Base-by-base conservation (phyloP, 1,139 yeast genomes). In the Zhuliangozyma blackwelliae region DNA sequence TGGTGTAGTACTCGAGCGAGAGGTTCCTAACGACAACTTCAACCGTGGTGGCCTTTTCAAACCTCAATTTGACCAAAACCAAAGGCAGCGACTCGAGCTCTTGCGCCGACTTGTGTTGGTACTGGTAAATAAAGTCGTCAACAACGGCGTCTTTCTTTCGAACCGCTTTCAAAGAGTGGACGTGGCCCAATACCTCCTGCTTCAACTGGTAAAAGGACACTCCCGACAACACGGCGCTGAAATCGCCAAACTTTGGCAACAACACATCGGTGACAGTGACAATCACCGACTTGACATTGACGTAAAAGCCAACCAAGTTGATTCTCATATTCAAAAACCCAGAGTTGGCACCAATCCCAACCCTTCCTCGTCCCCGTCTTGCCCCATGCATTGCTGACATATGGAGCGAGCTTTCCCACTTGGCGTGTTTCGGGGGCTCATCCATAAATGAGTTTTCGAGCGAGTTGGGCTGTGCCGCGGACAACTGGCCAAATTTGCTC, bases 1-100 rank as follows among this genome's bases (percentile, higher is more conserved):
- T 53, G 0, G 87, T 75, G 48, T 75, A 72, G 43, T 79, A 79
- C 29, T 76, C 77, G 3, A 80, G 16, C 12, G 62, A 42, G 10
- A 73, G 40, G 38, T 76, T 73, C 32, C 72, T 60, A n/a, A 77
- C 43, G 20, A 65, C 60, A 2, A 77, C 38, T 21, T 69, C 75
- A 10, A 63, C 35, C 5, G 48, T 46, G 6, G 44, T 47, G 0
- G 40, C 35, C 27, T 50, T 55, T 5, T 61, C 65, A 29, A 41
- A 35, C 36, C 53, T 57, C 7, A 43, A 37, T 20, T 45, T 49
- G n/a, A 63, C 34, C 12, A 58, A 31, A 3, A 63, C 41, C 39
- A 60, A 46, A 1, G 70, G 68, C 16, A 16, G 16, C 25, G 40
- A 26, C 31, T 29, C 37, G 5, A 45, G 39, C 10, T 36, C 31